These are phyloP conservation scores for Chaetomiaceae sp. DNA, from an alignment of 2,329 filamentous ascomycete species.

Conservation along the genomic window DNA sequence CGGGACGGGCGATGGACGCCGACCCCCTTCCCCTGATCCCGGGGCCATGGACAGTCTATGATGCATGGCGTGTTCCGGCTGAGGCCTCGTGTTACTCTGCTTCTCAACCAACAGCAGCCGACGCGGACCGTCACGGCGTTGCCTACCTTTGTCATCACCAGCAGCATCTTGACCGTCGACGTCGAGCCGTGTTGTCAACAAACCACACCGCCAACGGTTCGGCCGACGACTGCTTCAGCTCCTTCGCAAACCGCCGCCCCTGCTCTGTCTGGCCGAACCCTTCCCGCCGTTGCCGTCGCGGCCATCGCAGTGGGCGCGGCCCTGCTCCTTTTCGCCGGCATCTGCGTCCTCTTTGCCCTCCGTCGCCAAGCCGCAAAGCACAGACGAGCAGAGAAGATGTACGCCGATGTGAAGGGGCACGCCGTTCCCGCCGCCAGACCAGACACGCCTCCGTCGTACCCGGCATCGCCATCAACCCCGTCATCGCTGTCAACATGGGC, in stretches of 20 bases:
- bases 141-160: slow-evolving; percentile 4
- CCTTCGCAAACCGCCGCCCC: neutral
- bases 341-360: slow-evolving; percentile 8
- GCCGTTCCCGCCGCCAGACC: slow-evolving; percentile 1
- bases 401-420: neutral
- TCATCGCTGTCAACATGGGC: slow-evolving; percentile 14
- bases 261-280: neutral
- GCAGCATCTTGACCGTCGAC: slow-evolving; percentile 7
- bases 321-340: neutral
- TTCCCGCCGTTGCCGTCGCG: slow-evolving; percentile 1
- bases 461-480: neutral
- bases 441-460: neutral
- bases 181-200: slow-evolving; percentile 7
- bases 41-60: slow-evolving; percentile 3
- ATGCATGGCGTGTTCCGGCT: slow-evolving; percentile 12
- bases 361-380: slow-evolving; percentile 7
- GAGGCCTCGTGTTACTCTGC: slow-evolving; percentile 4
- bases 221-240: neutral
- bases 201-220: neutral
- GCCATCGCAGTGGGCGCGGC: slow-evolving; percentile 8
- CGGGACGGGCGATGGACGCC: neutral
- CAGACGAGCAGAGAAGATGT: slow-evolving; percentile 6
- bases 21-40: neutral
- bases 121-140: neutral
- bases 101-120: slow-evolving; percentile 2